Evolutionary conservation across 148 eudicot genomes (phyloP).

Genomic region (Beta vulgaris): DNA sequence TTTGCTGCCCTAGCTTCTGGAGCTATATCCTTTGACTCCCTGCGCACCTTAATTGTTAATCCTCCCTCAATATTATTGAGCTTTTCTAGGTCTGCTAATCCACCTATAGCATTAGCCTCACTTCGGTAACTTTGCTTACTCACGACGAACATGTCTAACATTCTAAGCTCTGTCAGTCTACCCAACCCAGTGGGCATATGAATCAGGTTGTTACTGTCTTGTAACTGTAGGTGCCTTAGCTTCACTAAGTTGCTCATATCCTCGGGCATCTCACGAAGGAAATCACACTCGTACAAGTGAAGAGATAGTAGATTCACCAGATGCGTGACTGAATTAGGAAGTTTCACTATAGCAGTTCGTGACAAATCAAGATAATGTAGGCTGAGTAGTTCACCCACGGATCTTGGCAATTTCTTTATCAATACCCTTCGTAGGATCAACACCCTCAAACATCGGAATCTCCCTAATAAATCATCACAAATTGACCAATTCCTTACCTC

Average conservation of each 20-base stretch:
- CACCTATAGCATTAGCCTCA: background rate
- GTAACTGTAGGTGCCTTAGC: constrained; percentile 10
- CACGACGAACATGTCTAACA: constrained; percentile 4
- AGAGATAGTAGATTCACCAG: constrained; percentile 4
- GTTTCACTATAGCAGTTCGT: background rate
- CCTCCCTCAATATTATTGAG: background rate
- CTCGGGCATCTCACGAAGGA: background rate
- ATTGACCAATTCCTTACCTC: too few species aligned
- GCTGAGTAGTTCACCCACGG: background rate
- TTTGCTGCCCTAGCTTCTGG: constrained; percentile 9
- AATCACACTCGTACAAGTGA: background rate
- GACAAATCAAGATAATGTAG: constrained; percentile 23
- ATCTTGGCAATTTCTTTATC: background rate
- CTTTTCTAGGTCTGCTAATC: background rate
- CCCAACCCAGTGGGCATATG: constrained; percentile 21
- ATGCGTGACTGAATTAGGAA: constrained; percentile 5
- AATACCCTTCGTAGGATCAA: constrained; percentile 1
- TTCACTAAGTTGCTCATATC: background rate
- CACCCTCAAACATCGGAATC: background rate
- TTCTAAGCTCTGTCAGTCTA: constrained; percentile 14
- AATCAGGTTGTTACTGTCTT: background rate
- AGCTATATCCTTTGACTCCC: background rate
- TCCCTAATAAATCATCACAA: too few species aligned
- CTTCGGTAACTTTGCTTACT: background rate
- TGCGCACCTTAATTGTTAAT: background rate